These are phyloP conservation scores for Pyricularia sp. DNA, from an alignment of 2,329 filamentous ascomycete genomes.

Conservation along the genomic window DNA sequence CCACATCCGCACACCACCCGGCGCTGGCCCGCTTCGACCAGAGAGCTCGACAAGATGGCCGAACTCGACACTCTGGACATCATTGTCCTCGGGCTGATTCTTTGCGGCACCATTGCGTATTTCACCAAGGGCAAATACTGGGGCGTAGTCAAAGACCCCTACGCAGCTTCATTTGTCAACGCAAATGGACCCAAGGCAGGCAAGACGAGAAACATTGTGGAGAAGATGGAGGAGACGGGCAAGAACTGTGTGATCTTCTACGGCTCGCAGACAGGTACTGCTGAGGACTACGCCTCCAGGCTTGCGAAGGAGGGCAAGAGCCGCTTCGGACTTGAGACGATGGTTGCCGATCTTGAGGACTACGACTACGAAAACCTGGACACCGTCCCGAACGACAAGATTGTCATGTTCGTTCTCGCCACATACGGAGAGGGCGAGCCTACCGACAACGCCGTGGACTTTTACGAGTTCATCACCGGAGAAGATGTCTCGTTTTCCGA, in stretches of 20 bases:
- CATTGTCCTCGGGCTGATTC: slow-evolving; percentile 75
- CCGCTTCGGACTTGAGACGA: slow-evolving; percentile 90
- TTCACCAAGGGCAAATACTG: slow-evolving; percentile 97
- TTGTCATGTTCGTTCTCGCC: slow-evolving; percentile 90
- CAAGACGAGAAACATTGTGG: slow-evolving; percentile 83
- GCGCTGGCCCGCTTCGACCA: background rate
- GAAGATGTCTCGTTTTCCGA: slow-evolving; percentile 78
- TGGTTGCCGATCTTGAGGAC: slow-evolving; percentile 96
- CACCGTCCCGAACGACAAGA: slow-evolving; percentile 76
- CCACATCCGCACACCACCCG: background rate
- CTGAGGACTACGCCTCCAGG: slow-evolving; percentile 94
- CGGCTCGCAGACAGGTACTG: slow-evolving; percentile 95
- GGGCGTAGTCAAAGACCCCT: slow-evolving; percentile 82
- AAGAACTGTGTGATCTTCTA: slow-evolving; percentile 99
- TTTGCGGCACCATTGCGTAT: slow-evolving; percentile 84
- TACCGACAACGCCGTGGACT: slow-evolving; percentile 97
- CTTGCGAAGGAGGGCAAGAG: slow-evolving; percentile 96
- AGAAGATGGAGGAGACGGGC: slow-evolving; percentile 90
- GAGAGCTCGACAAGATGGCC: slow-evolving; percentile 58
- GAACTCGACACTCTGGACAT: slow-evolving; percentile 95
- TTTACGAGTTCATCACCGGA: slow-evolving; percentile 87
- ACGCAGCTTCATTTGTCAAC: slow-evolving; percentile 65
- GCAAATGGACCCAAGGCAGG: slow-evolving; percentile 64
- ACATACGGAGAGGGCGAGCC: slow-evolving; percentile 98
- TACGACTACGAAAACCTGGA: slow-evolving; percentile 96